Base-by-base conservation (phyloP, 2,329 filamentous ascomycete genomes). In the Fusarium sp. region DNA sequence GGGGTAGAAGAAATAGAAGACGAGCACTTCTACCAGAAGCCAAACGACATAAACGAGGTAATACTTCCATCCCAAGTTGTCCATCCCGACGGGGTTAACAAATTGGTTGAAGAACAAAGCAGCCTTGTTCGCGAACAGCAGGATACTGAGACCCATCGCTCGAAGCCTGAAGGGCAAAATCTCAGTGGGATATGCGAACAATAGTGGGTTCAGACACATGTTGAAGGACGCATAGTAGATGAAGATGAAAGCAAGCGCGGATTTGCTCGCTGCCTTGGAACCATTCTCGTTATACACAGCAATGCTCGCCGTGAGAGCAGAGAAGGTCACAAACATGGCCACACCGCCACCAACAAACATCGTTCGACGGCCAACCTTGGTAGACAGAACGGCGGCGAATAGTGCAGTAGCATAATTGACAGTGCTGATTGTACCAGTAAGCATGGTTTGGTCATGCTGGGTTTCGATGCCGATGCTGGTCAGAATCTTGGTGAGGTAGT, bases 1-100 rank as follows among this genome's bases (percentile, higher is more conserved):
- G 0, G 84, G 84, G 58, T 86, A 86, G 64, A 86, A 82, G 71
- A 85, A 81, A 70, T 84, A 86, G 6, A 79, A 75, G 52, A 78
- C 59, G 37, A 61, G 50, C 16, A 77, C 71, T 48, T 80, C 77
- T 1, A 79, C 33, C 6, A 71, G 24, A 1, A 78, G 58, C 75
- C 76, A 77, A 10, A 16, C 69, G 27, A 79, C 77, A 62, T 79
- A 79, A 0, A 79, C 75, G 1, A 79, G 54, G 31, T 80, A 75
- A 8, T 74, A 75, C 31, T 74, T 72, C 72, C 72, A 74, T 6
- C 68, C 71, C 27, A 74, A 24, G 24, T 31, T 48, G 11, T 75
- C 76, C 71, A 85, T 84, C 1, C 68, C 71, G n/a, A 74, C 61
- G 2, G 71, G 71, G 16, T 74, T 75, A 7, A 73, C 72, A 18